These are phyloP conservation scores for Talaromyces sp. DNA, from an alignment of 2,329 filamentous ascomycete species.

Conservation along the genomic window DNA sequence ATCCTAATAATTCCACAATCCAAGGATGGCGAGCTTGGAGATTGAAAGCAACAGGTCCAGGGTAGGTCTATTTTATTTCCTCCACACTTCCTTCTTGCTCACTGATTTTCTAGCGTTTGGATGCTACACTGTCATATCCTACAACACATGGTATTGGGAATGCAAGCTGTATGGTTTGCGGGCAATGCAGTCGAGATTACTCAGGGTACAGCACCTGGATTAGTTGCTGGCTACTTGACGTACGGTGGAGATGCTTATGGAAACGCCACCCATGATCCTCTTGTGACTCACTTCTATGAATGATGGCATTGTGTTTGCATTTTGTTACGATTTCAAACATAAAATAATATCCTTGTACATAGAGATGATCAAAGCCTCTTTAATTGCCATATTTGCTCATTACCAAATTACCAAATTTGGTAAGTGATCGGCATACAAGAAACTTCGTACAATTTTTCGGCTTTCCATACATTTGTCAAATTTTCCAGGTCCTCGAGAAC, in stretches of 20 bases:
- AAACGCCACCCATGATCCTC: slow-evolving; percentile 24
- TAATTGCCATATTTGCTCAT: no score
- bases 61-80: slow-evolving; percentile 22
- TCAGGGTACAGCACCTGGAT: slow-evolving; percentile 26
- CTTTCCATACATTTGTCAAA: slow-evolving; percentile 49
- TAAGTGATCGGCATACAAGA: not conserved
- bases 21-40: slow-evolving; percentile 60
- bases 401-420: no score
- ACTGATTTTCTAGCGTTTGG: slow-evolving; percentile 34
- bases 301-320: not conserved
- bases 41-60: slow-evolving; percentile 50
- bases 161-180: slow-evolving; percentile 48
- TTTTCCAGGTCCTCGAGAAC: slow-evolving; percentile 41
- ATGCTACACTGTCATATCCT: slow-evolving; percentile 53
- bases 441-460: slow-evolving; percentile 29
- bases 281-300: slow-evolving; percentile 15
- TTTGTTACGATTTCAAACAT: no score
- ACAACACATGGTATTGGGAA: slow-evolving; percentile 49
- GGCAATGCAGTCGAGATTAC: slow-evolving; percentile 43
- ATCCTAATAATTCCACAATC: slow-evolving; percentile 34
- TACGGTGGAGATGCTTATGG: slow-evolving; percentile 47
- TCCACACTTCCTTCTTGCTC: not conserved
- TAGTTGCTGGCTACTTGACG: slow-evolving; percentile 40
- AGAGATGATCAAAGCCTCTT: no score
- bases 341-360: no score